A percentile compares a stretch with the other conserved stretches of the same genome.
Evolutionary conservation across 192 early-diverging fungal species (phyloP).

Genomic region (Gaertneriomyces sp.): DNA sequence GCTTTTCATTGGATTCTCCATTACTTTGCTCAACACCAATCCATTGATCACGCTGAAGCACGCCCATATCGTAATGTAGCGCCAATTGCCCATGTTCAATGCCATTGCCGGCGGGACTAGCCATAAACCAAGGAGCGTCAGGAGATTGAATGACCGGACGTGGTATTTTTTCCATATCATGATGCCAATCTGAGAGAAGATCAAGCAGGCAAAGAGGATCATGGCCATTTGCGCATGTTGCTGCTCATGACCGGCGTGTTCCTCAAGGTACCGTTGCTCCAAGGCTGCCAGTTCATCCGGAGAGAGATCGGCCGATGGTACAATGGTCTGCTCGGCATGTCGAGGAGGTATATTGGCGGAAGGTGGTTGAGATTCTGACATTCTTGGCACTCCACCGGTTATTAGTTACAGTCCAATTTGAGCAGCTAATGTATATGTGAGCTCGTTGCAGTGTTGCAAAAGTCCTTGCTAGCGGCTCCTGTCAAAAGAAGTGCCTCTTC

Average conservation of each 20-base stretch:
- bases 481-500: too few relatives aligned
- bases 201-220: slow-evolving; percentile 44
- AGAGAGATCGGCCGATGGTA: too few relatives aligned
- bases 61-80: slow-evolving; percentile 42
- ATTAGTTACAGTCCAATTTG: too few relatives aligned
- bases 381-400: too few relatives aligned
- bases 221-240: slow-evolving; percentile 49
- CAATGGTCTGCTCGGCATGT: too few relatives aligned
- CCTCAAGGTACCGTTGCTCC: slow-evolving; percentile 4
- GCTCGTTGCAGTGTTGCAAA: too few relatives aligned
- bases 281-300: neutral
- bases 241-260: slow-evolving; percentile 21
- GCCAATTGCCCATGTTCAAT: slow-evolving; percentile 39
- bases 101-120: slow-evolving; percentile 42
- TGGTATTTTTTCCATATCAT: slow-evolving; percentile 48
- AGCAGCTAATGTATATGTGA: too few relatives aligned
- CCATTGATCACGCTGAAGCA: slow-evolving; percentile 40
- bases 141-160: slow-evolving; percentile 37
- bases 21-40: slow-evolving; percentile 35
- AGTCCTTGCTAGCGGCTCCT: too few relatives aligned
- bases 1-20: slow-evolving; percentile 41
- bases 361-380: too few relatives aligned
- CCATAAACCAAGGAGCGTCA: slow-evolving; percentile 50
- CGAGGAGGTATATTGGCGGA: too few relatives aligned
- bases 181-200: slow-evolving; percentile 46